Evolutionary conservation across 2,329 filamentous ascomycete species (phyloP).

Genomic region (Aspergillus niger): DNA sequence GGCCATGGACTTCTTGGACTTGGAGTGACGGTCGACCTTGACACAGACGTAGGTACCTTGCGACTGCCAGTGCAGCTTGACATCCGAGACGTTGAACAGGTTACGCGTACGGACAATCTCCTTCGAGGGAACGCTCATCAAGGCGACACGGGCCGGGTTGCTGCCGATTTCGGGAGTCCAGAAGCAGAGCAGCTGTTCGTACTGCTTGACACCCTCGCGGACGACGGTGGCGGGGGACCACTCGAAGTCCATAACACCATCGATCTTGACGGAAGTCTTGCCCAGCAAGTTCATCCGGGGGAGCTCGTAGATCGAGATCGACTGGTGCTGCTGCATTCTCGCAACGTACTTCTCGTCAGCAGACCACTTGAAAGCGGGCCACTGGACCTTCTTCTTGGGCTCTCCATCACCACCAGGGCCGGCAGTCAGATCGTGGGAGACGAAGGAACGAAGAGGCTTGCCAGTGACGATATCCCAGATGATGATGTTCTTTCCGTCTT

Average conservation of each 20-base stretch:
- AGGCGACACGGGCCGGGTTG: constrained; percentile 93
- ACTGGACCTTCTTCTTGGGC: constrained; percentile 89
- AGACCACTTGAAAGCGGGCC: constrained; percentile 99
- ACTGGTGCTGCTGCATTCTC: constrained; percentile 80
- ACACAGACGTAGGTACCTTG: constrained; percentile 92
- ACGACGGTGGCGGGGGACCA: constrained; percentile 85
- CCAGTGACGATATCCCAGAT: constrained; percentile 95
- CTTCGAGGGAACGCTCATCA: constrained; percentile 96
- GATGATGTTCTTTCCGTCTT: constrained; percentile 99
- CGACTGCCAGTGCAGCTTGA: constrained; percentile 98
- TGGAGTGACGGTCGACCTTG: constrained; percentile 98
- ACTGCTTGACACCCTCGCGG: constrained; percentile 82
- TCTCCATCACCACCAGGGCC: constrained; percentile 62
- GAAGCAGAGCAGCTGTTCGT: constrained; percentile 96
- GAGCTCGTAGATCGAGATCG: constrained; percentile 88
- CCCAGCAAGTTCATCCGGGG: constrained; percentile 87
- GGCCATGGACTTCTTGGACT: constrained; percentile 96
- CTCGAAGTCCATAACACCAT: constrained; percentile 96
- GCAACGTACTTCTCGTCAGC: constrained; percentile 96
- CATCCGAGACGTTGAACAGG: constrained; percentile 96
- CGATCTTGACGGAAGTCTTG: constrained; percentile 92
- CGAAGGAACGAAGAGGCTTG: constrained; percentile 89
- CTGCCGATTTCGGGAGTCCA: constrained; percentile 98
- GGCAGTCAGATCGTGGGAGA: constrained; percentile 72
- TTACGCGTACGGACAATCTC: constrained; percentile 92